phyloP scores from a whole-genome alignment of 495 filamentous ascomycete genomes.

The Copromyces sp. region DNA sequence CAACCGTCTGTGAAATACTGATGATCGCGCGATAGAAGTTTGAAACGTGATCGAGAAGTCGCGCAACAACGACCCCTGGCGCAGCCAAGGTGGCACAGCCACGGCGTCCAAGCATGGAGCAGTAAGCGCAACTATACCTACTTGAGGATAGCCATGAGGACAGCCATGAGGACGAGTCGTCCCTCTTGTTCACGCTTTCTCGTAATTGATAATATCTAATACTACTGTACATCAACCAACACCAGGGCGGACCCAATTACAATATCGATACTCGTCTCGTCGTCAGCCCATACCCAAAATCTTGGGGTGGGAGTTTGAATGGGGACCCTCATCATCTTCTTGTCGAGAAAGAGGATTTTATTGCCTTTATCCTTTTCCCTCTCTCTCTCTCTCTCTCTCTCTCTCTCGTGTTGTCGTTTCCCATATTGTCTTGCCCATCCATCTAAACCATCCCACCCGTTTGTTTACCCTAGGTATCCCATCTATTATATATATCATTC shows the following conservation, averaged over 20 bases:
- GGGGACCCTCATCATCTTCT: not conserved
- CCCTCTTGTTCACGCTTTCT: not conserved
- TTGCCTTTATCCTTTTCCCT: not conserved
- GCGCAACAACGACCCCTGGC: not conserved
- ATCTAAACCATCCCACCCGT: not conserved
- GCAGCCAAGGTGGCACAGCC: not conserved
- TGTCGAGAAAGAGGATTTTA: not conserved
- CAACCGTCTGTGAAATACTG: not conserved
- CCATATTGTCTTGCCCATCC: not conserved
- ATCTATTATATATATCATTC: not conserved
- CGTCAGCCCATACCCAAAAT: not conserved
- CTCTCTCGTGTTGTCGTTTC: not conserved
- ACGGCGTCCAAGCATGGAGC: not conserved
- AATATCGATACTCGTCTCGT: not conserved
- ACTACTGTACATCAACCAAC: not conserved
- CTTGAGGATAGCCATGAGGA: not conserved
- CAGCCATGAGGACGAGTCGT: not conserved
- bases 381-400: no score
- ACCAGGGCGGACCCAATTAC: not conserved
- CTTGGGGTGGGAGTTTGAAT: not conserved
- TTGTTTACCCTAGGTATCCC: not conserved
- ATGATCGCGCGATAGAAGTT: not conserved
- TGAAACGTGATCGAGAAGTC: not conserved
- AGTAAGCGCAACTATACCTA: not conserved
- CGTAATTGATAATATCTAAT: not conserved